phyloP scores from a whole-genome alignment of 1,284 basidiomycete species.

The Bondarzewia mesenterica region DNA sequence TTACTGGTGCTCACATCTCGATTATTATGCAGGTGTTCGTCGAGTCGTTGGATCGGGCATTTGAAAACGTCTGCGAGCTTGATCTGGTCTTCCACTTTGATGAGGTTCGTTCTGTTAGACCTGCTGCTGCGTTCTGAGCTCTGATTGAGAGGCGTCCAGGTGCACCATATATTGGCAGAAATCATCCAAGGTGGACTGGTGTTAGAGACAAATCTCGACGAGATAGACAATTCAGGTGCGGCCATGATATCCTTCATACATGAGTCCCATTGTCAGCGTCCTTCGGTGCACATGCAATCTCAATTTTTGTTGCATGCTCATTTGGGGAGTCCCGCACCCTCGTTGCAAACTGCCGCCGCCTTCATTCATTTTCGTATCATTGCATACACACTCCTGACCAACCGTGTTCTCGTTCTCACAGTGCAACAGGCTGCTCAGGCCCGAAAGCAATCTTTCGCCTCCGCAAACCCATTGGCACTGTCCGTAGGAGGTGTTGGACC shows the following conservation, averaged over 20 bases:
- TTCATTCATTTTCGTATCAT: conserved; percentile 1
- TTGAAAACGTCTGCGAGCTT: conserved; percentile 98
- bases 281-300: conserved; percentile 2
- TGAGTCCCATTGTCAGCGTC: conserved; percentile 2
- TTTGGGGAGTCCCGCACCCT: too few relatives aligned
- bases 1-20: not conserved
- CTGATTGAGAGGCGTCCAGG: conserved; percentile 36
- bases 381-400: not conserved
- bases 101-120: conserved; percentile 51
- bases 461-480: conserved; percentile 70
- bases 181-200: conserved; percentile 97
- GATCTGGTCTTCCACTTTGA: conserved; percentile 99
- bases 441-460: conserved; percentile 66
- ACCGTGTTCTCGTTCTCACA: conserved; percentile 21
- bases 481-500: conserved; percentile 54
- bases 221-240: conserved; percentile 75
- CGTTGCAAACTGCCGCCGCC: too few relatives aligned
- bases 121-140: not conserved
- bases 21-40: conserved; percentile 73
- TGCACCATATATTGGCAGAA: conserved; percentile 90
- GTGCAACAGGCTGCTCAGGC: conserved; percentile 61
- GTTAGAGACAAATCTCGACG: conserved; percentile 94
- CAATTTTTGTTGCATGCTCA: too few relatives aligned
- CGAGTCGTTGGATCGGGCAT: conserved; percentile 90
- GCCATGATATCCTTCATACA: conserved; percentile 10